Evolutionary conservation across 805 yeast genomes (phyloP), one percentile per base, ranked within the genome.

Genomic region (Monosporozyma unispora): DNA sequence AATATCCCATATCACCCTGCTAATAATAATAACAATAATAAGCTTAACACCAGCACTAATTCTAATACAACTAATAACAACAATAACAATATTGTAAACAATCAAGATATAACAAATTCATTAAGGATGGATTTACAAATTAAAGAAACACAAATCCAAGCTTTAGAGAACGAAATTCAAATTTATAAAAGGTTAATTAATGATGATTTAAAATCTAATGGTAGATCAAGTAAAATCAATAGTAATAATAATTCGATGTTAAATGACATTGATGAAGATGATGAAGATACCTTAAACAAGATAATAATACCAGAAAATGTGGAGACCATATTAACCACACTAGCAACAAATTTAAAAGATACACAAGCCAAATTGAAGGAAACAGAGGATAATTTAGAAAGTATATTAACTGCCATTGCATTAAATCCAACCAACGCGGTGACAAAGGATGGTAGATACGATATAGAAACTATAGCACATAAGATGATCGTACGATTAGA

Each of bases 381-480:
- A 19, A 78, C 87, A 1, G 83, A 82, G 53, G 55, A 69, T 14
- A 72, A 84, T 55, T 67, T 87, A 44, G 95, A 87, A 57, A 73
- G 84, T 23, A 56, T 85, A 10, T 56, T 78, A 22, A 76, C 84
- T 1, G 81, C 84, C 0, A 63, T 78, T 23, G 70, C 80, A 1
- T 56, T 78, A 47, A 75, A 75, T 52, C 82, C 83, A 4, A 61
- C 68, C 10, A 76, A 74, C 47, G 53, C 68, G 1, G 63, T 70
- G 21, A 78, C 80, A 1, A 70, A 72, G 31, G 66, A 72, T 50
- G 89, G 88, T 2, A 71, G 82, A 50, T 83, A 78, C 61, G 95
- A 87, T 58, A 83, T 79, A 46, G 81, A 84, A 57, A 89, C 85
- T 49, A 67, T 85, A 44, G 80, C 90, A 12, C 93, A 87, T 60